Evolutionary conservation across 345 rosid genomes (phyloP).

Genomic region (Aurinia saxatilis): DNA sequence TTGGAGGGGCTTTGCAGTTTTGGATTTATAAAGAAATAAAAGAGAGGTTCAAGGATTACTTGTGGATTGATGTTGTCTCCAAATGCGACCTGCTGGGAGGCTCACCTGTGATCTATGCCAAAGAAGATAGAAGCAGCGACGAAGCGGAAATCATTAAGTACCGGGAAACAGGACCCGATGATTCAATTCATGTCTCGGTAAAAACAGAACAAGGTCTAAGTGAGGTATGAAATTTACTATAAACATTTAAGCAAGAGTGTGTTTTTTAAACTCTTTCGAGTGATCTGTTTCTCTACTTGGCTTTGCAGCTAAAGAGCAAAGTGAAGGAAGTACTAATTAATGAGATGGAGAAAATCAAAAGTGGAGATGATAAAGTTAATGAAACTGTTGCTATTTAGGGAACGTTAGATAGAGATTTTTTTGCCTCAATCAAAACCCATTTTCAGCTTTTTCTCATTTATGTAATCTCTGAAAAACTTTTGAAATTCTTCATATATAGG

Average conservation of each 20-base stretch:
- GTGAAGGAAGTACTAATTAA: conserved; percentile 46
- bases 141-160: conserved; percentile 50
- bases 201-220: conserved; percentile 55
- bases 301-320: conserved; percentile 50
- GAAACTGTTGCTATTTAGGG: conserved; percentile 1
- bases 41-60: conserved; percentile 55
- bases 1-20: conserved; percentile 41
- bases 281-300: conserved; percentile 8
- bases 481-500: no score
- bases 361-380: conserved; percentile 2
- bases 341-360: conserved; percentile 55
- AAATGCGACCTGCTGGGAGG: conserved; percentile 75
- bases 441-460: background rate
- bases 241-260: background rate
- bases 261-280: no score
- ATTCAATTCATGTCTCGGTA: conserved; percentile 63
- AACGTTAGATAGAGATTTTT: background rate
- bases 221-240: conserved; percentile 41
- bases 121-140: conserved; percentile 46
- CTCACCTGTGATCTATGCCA: conserved; percentile 43
- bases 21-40: conserved; percentile 73
- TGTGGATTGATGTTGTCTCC: conserved; percentile 87
- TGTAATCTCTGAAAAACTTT: background rate
- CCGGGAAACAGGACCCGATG: conserved; percentile 58
- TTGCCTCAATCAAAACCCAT: background rate